phyloP scores from a whole-genome alignment of 2,329 filamentous ascomycete species.

The Macrophomina phaseolina region DNA sequence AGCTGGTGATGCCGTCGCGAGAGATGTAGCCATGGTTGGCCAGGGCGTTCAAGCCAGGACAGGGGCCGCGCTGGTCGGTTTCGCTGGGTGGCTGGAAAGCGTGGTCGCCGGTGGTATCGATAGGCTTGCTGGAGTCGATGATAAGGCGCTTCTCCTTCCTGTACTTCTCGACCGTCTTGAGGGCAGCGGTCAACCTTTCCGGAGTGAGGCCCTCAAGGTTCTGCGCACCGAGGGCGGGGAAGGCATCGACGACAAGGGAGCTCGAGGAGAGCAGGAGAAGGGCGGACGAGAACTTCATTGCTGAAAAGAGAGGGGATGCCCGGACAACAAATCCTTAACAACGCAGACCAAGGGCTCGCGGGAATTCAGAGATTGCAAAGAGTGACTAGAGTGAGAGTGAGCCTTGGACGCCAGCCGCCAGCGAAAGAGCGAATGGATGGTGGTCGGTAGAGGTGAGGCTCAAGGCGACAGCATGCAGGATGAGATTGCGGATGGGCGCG shows the following conservation, averaged over 20 bases:
- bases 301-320: constrained; percentile 4
- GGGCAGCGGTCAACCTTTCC: constrained; percentile 30
- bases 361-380: constrained; percentile 18
- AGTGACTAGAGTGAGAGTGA: constrained; percentile 24
- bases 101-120: constrained; percentile 26
- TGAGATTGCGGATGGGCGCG: not conserved
- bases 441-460: constrained; percentile 19
- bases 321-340: not conserved
- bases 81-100: constrained; percentile 26
- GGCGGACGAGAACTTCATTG: constrained; percentile 32
- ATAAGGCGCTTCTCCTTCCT: constrained; percentile 29
- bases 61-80: constrained; percentile 36
- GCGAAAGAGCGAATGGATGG: constrained; percentile 26
- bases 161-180: constrained; percentile 30
- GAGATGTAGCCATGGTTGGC: constrained; percentile 45
- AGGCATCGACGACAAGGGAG: constrained; percentile 15
- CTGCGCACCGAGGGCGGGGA: constrained; percentile 29
- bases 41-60: constrained; percentile 42
- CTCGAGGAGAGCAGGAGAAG: constrained; percentile 29
- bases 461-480: constrained; percentile 9
- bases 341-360: constrained; percentile 5
- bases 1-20: constrained; percentile 29
- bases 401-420: constrained; percentile 6
- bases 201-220: constrained; percentile 28
- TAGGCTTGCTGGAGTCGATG: constrained; percentile 8